Evolutionary conservation across 2,329 filamentous ascomycete genomes (phyloP).

Genomic region (Aspergillus jensenii): DNA sequence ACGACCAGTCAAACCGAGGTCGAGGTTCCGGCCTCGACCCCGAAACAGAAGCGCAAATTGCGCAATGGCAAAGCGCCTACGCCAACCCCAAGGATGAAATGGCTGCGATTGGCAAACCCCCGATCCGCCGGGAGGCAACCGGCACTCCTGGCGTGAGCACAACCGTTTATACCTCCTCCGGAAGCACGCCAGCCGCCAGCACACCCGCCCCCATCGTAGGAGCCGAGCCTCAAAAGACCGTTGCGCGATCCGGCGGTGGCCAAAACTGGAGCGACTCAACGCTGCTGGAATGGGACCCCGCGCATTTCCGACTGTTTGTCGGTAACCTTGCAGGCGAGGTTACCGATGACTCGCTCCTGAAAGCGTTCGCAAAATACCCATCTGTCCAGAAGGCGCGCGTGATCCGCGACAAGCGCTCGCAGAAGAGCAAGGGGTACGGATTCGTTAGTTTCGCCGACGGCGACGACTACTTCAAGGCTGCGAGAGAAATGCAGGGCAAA

Average conservation of each 20-base stretch:
- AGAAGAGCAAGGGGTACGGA: constrained; percentile 93
- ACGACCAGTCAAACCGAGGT: constrained; percentile 30
- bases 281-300: constrained; percentile 92
- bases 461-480: constrained; percentile 94
- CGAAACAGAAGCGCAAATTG: constrained; percentile 86
- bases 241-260: constrained; percentile 82
- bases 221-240: constrained; percentile 69
- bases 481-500: constrained; percentile 98
- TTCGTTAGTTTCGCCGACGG: constrained; percentile 95
- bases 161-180: constrained; percentile 32
- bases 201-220: constrained; percentile 48
- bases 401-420: constrained; percentile 90
- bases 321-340: constrained; percentile 97
- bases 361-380: constrained; percentile 85
- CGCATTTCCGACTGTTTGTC: constrained; percentile 91
- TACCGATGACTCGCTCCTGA: constrained; percentile 90
- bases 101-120: constrained; percentile 33
- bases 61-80: constrained; percentile 93
- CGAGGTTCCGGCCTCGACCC: constrained; percentile 57
- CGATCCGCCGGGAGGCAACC: constrained; percentile 44
- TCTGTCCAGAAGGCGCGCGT: constrained; percentile 92
- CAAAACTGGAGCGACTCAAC: constrained; percentile 88
- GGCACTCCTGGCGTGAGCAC: constrained; percentile 43
- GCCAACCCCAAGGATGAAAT: constrained; percentile 58
- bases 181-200: constrained; percentile 26